A percentile compares a stretch with the other conserved stretches of the same genome.
Conservation (phyloP, 2,329 filamentous ascomycete genomes). For the Pestalotiopsis sp. region DNA sequence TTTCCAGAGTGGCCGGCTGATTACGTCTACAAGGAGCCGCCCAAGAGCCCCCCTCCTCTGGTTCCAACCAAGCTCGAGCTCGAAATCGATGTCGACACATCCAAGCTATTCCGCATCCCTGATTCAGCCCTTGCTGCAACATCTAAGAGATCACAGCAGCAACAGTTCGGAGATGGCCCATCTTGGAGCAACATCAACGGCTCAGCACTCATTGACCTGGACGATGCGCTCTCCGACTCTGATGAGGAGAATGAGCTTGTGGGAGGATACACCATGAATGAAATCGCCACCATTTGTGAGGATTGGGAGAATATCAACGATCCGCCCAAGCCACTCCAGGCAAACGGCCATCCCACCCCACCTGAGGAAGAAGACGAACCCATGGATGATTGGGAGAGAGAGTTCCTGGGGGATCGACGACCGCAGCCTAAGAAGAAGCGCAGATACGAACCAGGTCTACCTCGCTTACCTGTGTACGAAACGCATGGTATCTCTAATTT, state of each 20-base stretch:
- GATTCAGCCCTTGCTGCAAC: slow-evolving; percentile 57
- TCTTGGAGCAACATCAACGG: slow-evolving; percentile 51
- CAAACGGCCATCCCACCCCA: slow-evolving; percentile 24
- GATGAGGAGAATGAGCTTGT: slow-evolving; percentile 66
- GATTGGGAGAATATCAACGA: slow-evolving; percentile 77
- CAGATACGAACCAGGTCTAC: slow-evolving; percentile 60
- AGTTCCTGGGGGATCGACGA: slow-evolving; percentile 53
- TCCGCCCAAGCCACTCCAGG: slow-evolving; percentile 24
- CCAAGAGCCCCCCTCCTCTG: slow-evolving; percentile 67
- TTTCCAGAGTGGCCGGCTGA: slow-evolving; percentile 79
- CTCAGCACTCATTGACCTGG: slow-evolving; percentile 41
- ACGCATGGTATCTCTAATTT: slow-evolving; percentile 82
- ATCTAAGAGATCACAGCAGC: slow-evolving; percentile 44
- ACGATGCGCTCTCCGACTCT: slow-evolving; percentile 41
- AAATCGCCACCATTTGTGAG: slow-evolving; percentile 82
- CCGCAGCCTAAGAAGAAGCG: slow-evolving; percentile 70
- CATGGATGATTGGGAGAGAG: slow-evolving; percentile 65
- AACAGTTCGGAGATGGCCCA: slow-evolving; percentile 51
- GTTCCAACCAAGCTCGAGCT: slow-evolving; percentile 86
- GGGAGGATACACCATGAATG: slow-evolving; percentile 75
- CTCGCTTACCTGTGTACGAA: slow-evolving; percentile 59
- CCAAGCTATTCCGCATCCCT: slow-evolving; percentile 80
- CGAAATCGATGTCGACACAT: slow-evolving; percentile 83
- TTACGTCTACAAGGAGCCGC: slow-evolving; percentile 77
- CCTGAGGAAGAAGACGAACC: slow-evolving; percentile 47